Evolutionary conservation across 768 basidiomycete genomes (phyloP).

Genomic region (Neoboletus subvelutipes): DNA sequence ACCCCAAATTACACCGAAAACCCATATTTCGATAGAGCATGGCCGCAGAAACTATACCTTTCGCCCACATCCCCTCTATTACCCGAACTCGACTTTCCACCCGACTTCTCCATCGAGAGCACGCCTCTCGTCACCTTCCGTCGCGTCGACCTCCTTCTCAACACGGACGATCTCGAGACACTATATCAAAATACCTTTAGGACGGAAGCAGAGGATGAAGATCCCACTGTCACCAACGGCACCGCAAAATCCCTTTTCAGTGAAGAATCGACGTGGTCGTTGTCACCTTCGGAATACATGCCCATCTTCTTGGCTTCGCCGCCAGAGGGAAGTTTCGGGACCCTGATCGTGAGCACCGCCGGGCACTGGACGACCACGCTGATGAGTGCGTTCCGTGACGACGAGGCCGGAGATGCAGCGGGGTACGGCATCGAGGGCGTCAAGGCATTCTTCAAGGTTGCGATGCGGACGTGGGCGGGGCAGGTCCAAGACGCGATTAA

Average conservation of each 20-base stretch:
- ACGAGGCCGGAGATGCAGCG: constrained; percentile 28
- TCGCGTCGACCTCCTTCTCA: constrained; percentile 59
- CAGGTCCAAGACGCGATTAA: constrained; percentile 48
- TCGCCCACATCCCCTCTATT: constrained; percentile 46
- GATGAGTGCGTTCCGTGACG: constrained; percentile 43
- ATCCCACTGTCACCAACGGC: constrained; percentile 13
- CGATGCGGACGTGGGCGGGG: constrained; percentile 54
- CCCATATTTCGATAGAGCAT: constrained; percentile 58
- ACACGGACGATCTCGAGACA: constrained; percentile 44
- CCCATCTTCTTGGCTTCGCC: constrained; percentile 43
- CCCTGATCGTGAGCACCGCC: constrained; percentile 60
- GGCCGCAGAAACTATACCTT: constrained; percentile 65
- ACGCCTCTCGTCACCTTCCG: constrained; percentile 69
- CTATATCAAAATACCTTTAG: constrained; percentile 38
- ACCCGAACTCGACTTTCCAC: constrained; percentile 42
- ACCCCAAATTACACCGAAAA: constrained; percentile 59
- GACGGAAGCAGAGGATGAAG: constrained; percentile 16
- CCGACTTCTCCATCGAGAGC: constrained; percentile 49
- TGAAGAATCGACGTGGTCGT: constrained; percentile 53
- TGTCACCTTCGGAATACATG: constrained; percentile 54
- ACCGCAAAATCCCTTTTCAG: constrained; percentile 48
- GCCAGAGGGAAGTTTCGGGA: constrained; percentile 55
- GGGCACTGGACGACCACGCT: constrained; percentile 69
- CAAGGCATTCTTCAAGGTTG: constrained; percentile 56
- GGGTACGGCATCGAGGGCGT: constrained; percentile 54